phyloP scores from a whole-genome alignment of 2,329 filamentous ascomycete species.

The Scedosporium apiospermum region DNA sequence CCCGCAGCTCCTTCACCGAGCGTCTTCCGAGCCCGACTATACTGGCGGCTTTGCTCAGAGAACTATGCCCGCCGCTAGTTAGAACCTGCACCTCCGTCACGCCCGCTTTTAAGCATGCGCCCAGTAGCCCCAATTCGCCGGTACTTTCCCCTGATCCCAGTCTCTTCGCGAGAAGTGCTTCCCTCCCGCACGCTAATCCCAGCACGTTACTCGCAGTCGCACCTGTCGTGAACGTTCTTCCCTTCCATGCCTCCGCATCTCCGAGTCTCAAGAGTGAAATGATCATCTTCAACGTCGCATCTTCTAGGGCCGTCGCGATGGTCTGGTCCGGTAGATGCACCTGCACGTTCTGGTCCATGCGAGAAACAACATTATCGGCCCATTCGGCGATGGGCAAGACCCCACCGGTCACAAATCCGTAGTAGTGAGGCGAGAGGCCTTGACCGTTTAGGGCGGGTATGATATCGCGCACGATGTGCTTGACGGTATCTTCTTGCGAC shows the following conservation, averaged over 20 bases:
- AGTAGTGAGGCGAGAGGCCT: constrained; percentile 61
- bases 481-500: constrained; percentile 11
- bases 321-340: constrained; percentile 73
- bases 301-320: constrained; percentile 67
- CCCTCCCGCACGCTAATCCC: constrained; percentile 57
- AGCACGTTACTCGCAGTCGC: constrained; percentile 74
- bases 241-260: constrained; percentile 47
- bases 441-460: constrained; percentile 56
- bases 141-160: constrained; percentile 34
- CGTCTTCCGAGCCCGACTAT: constrained; percentile 68
- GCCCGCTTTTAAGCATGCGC: constrained; percentile 54
- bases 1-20: constrained; percentile 53
- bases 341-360: constrained; percentile 73
- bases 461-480: constrained; percentile 35
- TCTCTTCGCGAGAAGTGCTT: constrained; percentile 43
- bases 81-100: constrained; percentile 65
- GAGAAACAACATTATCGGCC: constrained; percentile 75
- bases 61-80: constrained; percentile 76
- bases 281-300: constrained; percentile 60
- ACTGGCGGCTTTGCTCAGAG: constrained; percentile 72
- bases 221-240: constrained; percentile 46
- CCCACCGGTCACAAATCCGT: constrained; percentile 83
- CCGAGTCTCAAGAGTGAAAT: constrained; percentile 53
- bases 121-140: constrained; percentile 60
- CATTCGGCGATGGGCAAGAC: constrained; percentile 68